Conservation (phyloP, 1,139 yeast species). For the Casaregolazyma lundiana region DNA sequence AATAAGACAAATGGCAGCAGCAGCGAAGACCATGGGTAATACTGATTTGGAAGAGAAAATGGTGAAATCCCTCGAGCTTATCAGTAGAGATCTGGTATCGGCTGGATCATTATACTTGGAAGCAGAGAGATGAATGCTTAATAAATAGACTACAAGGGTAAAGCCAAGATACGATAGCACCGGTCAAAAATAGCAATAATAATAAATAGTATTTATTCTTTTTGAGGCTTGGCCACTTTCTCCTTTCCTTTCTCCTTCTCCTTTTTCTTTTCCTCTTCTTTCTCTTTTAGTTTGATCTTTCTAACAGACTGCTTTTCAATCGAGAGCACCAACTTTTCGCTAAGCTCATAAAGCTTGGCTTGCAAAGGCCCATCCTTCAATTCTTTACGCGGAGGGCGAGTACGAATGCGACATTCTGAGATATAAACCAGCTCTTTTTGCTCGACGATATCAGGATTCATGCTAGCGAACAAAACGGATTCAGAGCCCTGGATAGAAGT, state of each 20-base stretch:
- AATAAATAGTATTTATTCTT: background rate
- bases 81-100: conserved; percentile 93
- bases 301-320: conserved; percentile 71
- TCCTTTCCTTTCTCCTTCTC: conserved; percentile 3
- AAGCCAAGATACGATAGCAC: too few species aligned
- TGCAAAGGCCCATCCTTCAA: conserved; percentile 59
- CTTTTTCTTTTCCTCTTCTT: background rate
- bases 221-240: background rate
- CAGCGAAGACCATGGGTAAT: conserved; percentile 91
- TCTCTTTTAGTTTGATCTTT: conserved; percentile 19
- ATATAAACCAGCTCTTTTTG: conserved; percentile 63
- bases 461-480: conserved; percentile 61
- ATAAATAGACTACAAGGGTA: too few species aligned
- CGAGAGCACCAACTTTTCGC: conserved; percentile 51
- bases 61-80: conserved; percentile 77
- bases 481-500: conserved; percentile 77
- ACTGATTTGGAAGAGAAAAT: conserved; percentile 78
- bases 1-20: conserved; percentile 81
- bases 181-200: too few species aligned
- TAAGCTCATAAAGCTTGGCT: conserved; percentile 54
- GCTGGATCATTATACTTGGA: conserved; percentile 86
- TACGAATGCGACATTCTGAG: conserved; percentile 62
- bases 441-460: conserved; percentile 63
- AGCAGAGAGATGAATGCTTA: conserved; percentile 7
- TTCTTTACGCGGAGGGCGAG: conserved; percentile 57